These are phyloP conservation scores for Anthostomella pinea DNA, from an alignment of 2,329 filamentous ascomycete species.

Conservation along the genomic window DNA sequence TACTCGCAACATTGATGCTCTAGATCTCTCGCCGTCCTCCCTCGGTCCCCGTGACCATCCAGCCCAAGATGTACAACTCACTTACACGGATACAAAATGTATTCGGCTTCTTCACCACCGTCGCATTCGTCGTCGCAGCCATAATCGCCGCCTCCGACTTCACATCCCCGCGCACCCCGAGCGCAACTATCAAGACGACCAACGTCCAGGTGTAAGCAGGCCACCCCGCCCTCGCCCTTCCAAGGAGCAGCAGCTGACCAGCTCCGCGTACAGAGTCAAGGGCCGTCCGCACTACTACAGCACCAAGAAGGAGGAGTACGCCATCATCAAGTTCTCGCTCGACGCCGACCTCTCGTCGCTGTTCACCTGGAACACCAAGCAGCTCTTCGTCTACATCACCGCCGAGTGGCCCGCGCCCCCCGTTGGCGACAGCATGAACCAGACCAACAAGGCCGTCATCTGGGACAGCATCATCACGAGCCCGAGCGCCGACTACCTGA, in stretches of 20 bases:
- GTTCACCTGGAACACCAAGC: conserved; percentile 99
- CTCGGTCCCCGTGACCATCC: conserved; percentile 5
- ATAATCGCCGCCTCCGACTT: conserved; percentile 81
- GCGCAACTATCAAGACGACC: conserved; percentile 60
- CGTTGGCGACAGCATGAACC: conserved; percentile 35
- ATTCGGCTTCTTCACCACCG: conserved; percentile 97
- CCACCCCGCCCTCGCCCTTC: not conserved
- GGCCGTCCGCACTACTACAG: conserved; percentile 96
- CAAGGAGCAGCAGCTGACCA: conserved; percentile 12
- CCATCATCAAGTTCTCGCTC: conserved; percentile 88
- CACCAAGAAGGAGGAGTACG: conserved; percentile 90
- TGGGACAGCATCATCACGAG: conserved; percentile 94
- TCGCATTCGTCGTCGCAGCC: conserved; percentile 75
- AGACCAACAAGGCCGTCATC: conserved; percentile 74
- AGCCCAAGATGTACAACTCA: conserved; percentile 75
- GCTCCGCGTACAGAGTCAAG: conserved; percentile 59
- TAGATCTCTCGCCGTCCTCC: conserved; percentile 1
- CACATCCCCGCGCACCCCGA: conserved; percentile 65
- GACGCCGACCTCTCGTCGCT: conserved; percentile 87
- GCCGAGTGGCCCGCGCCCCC: conserved; percentile 60
- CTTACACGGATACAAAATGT: conserved; percentile 84
- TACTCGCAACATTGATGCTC: conserved; percentile 2
- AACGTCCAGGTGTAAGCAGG: conserved; percentile 77
- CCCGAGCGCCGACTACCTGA: conserved; percentile 60
- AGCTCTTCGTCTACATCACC: conserved; percentile 94